Evolutionary conservation across 805 yeast species (phyloP).

Genomic region (Naumovozyma baii): DNA sequence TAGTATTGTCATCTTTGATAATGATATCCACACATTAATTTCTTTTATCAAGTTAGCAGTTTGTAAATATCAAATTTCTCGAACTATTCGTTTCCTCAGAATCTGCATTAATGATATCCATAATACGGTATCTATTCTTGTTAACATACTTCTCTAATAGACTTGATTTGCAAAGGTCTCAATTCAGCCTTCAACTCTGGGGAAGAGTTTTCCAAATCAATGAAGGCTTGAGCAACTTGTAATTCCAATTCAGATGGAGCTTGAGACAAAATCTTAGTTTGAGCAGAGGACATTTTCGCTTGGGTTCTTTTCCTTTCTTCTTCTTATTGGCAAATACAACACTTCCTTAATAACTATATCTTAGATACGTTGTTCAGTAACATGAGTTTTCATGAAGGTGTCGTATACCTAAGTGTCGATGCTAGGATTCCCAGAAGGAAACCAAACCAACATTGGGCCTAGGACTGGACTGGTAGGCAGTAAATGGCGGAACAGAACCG

Average conservation of each 20-base stretch:
- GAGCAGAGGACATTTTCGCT: conserved; percentile 67
- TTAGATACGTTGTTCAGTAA: background rate
- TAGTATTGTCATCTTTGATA: too few relatives aligned
- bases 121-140: too few relatives aligned
- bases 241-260: conserved; percentile 98
- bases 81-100: background rate
- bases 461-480: too few relatives aligned
- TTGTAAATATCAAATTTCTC: too few relatives aligned
- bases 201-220: conserved; percentile 87
- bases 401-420: too few relatives aligned
- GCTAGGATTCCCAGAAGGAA: too few relatives aligned
- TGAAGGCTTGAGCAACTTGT: conserved; percentile 97
- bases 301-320: background rate
- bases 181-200: conserved; percentile 95
- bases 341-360: background rate
- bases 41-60: too few relatives aligned
- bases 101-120: background rate
- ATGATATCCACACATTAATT: too few relatives aligned
- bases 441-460: too few relatives aligned
- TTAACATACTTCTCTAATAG: conserved; percentile 72
- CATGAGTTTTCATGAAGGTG: background rate
- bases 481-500: too few relatives aligned
- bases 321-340: background rate
- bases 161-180: conserved; percentile 97
- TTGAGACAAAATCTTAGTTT: conserved; percentile 81